Conservation (phyloP, 2,329 filamentous ascomycete species). For the Kalaharituber pfeilii region DNA sequence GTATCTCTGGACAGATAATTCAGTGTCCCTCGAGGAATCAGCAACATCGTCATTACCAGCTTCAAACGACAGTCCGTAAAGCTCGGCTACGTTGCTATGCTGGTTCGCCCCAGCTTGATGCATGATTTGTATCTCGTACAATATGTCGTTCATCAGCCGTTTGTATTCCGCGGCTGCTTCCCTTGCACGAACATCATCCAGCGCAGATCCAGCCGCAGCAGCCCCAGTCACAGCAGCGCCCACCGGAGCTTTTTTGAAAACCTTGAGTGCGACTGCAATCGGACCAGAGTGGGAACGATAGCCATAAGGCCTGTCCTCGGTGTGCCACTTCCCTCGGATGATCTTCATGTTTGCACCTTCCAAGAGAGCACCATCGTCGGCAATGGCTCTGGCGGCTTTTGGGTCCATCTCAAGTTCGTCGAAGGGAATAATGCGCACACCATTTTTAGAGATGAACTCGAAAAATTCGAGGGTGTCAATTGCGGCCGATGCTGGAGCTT, state of each 20-base stretch:
- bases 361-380: background rate
- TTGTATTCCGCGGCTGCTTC: background rate
- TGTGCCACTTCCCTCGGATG: background rate
- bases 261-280: constrained; percentile 2
- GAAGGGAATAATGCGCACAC: background rate
- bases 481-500: background rate
- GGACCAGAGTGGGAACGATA: background rate
- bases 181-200: background rate
- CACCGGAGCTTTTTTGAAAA: background rate
- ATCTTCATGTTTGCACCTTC: constrained; percentile 5
- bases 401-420: background rate
- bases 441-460: constrained; percentile 2
- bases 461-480: constrained; percentile 2
- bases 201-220: background rate
- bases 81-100: constrained; percentile 1
- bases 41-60: background rate
- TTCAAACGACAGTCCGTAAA: constrained; percentile 3
- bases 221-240: background rate
- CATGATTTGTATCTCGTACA: constrained; percentile 6
- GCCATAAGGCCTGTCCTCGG: background rate
- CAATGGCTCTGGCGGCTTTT: background rate
- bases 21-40: background rate
- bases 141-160: constrained; percentile 2
- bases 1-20: background rate
- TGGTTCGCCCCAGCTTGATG: background rate